phyloP scores from a whole-genome alignment of 176 grass and related monocot genomes.

The Sorghum bicolor region Sorghum_bicolor_NCBIv3 NC_012870.2:6098501-6099000 shows the following conservation, averaged over 20 bases:
- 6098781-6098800: not conserved
- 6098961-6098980: too few species aligned
- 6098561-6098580: not conserved
- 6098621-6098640: slow-evolving; percentile 25
- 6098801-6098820: slow-evolving; percentile 71
- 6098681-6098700: slow-evolving; percentile 88
- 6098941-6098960: not conserved
- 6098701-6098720: slow-evolving; percentile 74
- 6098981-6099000: not conserved
- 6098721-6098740: slow-evolving; percentile 26
- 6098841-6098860: slow-evolving; percentile 80
- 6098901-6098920: not conserved
- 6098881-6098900: not conserved
- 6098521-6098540: not conserved
- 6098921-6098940: not conserved
- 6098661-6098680: slow-evolving; percentile 81
- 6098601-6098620: not conserved
- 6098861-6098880: slow-evolving; percentile 78
- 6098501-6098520: not conserved
- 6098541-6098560: slow-evolving; percentile 5
- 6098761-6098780: not conserved
- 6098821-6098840: slow-evolving; percentile 84
- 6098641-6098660: slow-evolving; percentile 63
- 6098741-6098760: slow-evolving; percentile 1
- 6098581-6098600: not conserved